These are phyloP conservation scores for Xylariaceae sp. DNA, from an alignment of 2,329 filamentous ascomycete species.

Conservation along the genomic window DNA sequence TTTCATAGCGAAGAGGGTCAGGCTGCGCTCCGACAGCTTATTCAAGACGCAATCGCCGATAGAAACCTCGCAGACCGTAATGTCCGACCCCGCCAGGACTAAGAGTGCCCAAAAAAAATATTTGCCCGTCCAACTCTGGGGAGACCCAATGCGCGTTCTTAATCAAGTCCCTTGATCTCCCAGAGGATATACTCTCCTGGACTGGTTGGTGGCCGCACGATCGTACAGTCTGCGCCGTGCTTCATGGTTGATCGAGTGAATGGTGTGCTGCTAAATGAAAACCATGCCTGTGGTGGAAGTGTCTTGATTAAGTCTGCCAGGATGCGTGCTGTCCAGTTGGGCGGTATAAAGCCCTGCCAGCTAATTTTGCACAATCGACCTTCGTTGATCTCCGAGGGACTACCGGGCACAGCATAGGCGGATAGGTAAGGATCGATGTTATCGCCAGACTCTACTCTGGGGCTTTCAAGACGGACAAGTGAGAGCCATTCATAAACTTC, in stretches of 20 bases:
- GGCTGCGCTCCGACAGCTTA: constrained; percentile 66
- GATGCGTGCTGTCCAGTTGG: constrained; percentile 46
- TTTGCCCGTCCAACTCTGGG: not conserved
- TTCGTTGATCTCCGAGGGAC: constrained; percentile 20
- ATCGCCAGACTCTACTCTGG: constrained; percentile 54
- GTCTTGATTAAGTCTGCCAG: constrained; percentile 42
- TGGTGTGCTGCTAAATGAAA: constrained; percentile 48
- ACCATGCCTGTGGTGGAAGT: constrained; percentile 46
- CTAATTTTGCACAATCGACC: constrained; percentile 45
- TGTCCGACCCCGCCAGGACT: constrained; percentile 57
- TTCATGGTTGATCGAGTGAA: constrained; percentile 43
- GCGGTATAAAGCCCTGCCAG: constrained; percentile 55
- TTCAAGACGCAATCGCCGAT: constrained; percentile 72
- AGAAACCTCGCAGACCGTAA: constrained; percentile 59
- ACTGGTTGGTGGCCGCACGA: constrained; percentile 47
- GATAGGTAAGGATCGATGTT: constrained; percentile 63
- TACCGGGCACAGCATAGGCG: constrained; percentile 55
- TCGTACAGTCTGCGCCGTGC: constrained; percentile 45
- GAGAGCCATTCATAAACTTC: constrained; percentile 71
- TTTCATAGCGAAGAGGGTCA: constrained; percentile 79
- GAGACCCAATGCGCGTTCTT: constrained; percentile 16
- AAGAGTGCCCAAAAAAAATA: constrained; percentile 20
- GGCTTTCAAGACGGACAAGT: constrained; percentile 59
- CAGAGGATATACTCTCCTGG: constrained; percentile 54
- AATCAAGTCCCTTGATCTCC: constrained; percentile 48